Evolutionary conservation across 495 filamentous ascomycete genomes (phyloP), one percentile per base, ranked within the genome.

Genomic region (Chaetomidium leptoderma): DNA sequence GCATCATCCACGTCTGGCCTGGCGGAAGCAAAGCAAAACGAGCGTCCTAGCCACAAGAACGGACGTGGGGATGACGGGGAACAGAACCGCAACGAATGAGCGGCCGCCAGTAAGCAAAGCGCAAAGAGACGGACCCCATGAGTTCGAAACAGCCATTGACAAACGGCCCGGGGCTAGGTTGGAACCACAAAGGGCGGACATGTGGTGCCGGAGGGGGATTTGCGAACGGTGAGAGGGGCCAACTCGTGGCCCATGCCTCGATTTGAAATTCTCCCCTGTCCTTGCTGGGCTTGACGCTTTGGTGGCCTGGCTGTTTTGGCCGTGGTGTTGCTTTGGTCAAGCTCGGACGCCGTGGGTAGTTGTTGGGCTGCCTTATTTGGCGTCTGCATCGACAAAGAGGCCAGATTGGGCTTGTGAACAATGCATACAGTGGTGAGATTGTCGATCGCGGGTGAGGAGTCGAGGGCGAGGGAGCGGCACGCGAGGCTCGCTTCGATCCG

Each of bases 401-500:
- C 57, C 57, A 52, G 61, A 63, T 57, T 55, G 53, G 51, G 46
- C 58, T 52, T 50, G 55, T 35, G 44, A 59, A 37, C 58, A 51
- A 55, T 53, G 52, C 44, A 16, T 40, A 49, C 5, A n/a, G 40
- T 23, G n/a, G n/a, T 35, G 40, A 19, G 24, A 27, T 48, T 27
- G 27, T 33, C 37, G 33, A 50, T 42, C 46, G 24, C 39, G 5
- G 9, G 39, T 51, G 30, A 37, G 50, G 43, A 54, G 59, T 57
- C 60, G 43, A 45, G 30, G 46, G 23, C 33, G 32, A 50, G 47
- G 43, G 55, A 57, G 57, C 59, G 62, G 59, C 26, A 57, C 55
- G 57, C 53, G 53, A 61, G 60, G 45, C 54, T 69, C 66, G 63
- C 66, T 66, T 67, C 68, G 65, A 64, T 63, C 64, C 66, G 66